phyloP scores from a whole-genome alignment of 163 green algal species.

The Scenedesmus sp. region DNA sequence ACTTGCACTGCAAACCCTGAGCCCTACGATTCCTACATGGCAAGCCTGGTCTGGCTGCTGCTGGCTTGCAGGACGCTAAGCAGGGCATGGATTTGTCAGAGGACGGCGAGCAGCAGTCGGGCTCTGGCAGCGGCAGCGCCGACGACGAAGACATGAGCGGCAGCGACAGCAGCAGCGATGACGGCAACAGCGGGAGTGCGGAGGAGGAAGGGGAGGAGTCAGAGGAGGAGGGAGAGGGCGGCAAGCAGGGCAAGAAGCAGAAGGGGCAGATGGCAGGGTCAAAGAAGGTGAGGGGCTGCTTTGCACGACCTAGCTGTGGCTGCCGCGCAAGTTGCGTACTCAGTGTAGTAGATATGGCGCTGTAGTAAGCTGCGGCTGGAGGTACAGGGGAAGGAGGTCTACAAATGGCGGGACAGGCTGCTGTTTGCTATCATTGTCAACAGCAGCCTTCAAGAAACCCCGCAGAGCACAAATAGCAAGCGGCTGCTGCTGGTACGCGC shows the following conservation, averaged over 20 bases:
- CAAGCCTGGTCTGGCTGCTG: background rate
- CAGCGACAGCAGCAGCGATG: background rate
- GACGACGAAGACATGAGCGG: conserved; percentile 30
- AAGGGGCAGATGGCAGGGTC: background rate
- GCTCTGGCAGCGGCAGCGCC: conserved; percentile 60
- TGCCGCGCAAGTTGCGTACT: too few relatives aligned
- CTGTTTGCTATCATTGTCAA: too few relatives aligned
- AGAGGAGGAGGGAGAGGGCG: conserved; percentile 33
- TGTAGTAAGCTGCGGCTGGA: background rate
- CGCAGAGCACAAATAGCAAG: too few relatives aligned
- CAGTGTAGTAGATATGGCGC: too few relatives aligned
- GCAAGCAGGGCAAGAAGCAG: conserved; percentile 27
- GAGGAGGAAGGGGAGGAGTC: conserved; percentile 55
- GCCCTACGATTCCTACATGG: background rate
- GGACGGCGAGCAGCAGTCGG: conserved; percentile 19
- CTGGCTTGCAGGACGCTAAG: background rate
- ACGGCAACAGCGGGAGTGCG: conserved; percentile 9
- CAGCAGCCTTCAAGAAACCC: too few relatives aligned
- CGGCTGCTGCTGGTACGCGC: too few relatives aligned
- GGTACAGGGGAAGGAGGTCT: too few relatives aligned
- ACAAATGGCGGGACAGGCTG: too few relatives aligned
- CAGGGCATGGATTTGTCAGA: background rate
- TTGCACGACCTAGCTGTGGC: too few relatives aligned
- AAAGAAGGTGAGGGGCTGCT: conserved; percentile 45
- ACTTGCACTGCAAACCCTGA: too few relatives aligned